Evolutionary conservation across 2,329 filamentous ascomycete genomes (phyloP).

Genomic region (Hymenoscyphus albidus): DNA sequence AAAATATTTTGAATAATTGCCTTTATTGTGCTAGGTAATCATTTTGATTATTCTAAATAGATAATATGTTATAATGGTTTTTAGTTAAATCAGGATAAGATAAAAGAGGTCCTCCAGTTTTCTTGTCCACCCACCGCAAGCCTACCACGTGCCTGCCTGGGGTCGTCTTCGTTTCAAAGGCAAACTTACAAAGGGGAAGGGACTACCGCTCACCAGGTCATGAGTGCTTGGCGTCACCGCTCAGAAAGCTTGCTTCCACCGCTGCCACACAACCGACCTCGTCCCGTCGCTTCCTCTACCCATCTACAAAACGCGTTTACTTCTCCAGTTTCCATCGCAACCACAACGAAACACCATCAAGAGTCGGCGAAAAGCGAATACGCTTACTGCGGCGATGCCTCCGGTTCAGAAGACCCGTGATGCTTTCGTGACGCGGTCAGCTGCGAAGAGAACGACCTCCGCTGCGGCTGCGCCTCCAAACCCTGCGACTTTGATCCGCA

Average conservation of each 20-base stretch:
- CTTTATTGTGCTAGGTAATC: no score
- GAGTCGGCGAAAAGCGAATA: neutral
- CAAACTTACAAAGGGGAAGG: neutral
- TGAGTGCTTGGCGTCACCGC: neutral
- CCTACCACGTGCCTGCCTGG: no score
- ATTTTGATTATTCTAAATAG: no score
- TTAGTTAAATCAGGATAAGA: no score
- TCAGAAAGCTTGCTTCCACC: neutral
- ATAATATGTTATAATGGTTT: no score
- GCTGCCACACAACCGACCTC: neutral
- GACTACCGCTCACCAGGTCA: neutral
- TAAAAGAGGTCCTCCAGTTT: no score
- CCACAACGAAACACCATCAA: neutral
- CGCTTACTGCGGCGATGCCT: neutral
- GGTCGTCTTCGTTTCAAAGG: neutral
- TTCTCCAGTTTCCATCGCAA: neutral
- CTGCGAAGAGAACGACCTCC: neutral
- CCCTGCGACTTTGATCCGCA: neutral
- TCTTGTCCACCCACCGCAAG: no score
- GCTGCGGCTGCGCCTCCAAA: neutral
- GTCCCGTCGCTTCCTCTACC: neutral
- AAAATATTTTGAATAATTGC: no score
- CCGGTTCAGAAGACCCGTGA: neutral
- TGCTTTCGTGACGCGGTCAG: neutral
- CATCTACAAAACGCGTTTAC: neutral